Evolutionary conservation across 139 green algal species (phyloP).

Genomic region (Yamagishiella unicocca): DNA sequence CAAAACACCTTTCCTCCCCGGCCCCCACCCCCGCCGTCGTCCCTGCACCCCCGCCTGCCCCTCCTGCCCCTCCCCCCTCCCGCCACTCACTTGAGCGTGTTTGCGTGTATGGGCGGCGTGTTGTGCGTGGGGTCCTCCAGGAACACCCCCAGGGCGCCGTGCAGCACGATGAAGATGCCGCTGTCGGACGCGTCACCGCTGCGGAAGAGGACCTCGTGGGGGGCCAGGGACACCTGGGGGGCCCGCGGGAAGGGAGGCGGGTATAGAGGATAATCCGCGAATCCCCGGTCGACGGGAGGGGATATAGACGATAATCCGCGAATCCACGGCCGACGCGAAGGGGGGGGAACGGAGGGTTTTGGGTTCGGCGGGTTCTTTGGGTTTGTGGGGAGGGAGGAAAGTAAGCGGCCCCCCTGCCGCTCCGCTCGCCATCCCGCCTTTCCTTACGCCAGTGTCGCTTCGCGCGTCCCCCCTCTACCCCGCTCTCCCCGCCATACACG

Average conservation of each 20-base stretch:
- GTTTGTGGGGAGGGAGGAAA: not conserved
- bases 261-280: not conserved
- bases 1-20: too few species aligned
- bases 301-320: too few species aligned
- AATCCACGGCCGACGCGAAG: too few species aligned
- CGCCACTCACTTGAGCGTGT: constrained; percentile 68
- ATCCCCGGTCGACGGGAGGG: too few species aligned
- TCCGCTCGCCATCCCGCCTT: not conserved
- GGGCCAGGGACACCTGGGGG: constrained; percentile 64
- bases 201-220: constrained; percentile 74
- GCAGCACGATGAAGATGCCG: constrained; percentile 85
- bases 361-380: not conserved
- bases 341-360: not conserved
- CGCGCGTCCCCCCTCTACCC: not conserved
- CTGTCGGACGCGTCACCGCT: constrained; percentile 70
- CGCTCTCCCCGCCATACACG: not conserved
- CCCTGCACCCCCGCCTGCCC: not conserved
- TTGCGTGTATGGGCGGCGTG: constrained; percentile 66
- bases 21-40: not conserved
- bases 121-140: constrained; percentile 57
- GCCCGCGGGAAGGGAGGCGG: not conserved
- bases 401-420: not conserved
- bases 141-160: constrained; percentile 81
- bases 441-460: too few species aligned
- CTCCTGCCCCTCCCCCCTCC: not conserved